These are phyloP conservation scores for Hansenula sp. DNA, from an alignment of 1,139 yeast species.

Conservation along the genomic window DNA sequence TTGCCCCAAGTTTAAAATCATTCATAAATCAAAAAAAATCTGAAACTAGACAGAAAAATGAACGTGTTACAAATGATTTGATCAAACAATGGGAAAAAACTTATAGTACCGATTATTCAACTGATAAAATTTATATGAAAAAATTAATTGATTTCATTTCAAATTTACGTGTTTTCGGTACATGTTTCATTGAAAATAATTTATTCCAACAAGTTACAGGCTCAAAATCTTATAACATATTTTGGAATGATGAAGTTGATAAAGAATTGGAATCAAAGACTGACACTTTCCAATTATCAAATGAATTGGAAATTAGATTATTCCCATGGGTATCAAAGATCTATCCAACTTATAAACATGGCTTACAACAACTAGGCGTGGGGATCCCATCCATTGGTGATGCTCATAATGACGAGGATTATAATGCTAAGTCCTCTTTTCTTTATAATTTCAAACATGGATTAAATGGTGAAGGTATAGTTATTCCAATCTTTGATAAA, in stretches of 20 bases:
- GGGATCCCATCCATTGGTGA: slow-evolving; percentile 9
- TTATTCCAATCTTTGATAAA: slow-evolving; percentile 1
- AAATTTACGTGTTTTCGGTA: slow-evolving; percentile 12
- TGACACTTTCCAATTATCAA: slow-evolving; percentile 7
- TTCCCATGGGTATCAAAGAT: slow-evolving; percentile 15
- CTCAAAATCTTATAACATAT: slow-evolving; percentile 1
- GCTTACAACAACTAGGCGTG: slow-evolving; percentile 2
- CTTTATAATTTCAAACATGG: slow-evolving; percentile 4
- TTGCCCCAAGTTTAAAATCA: slow-evolving; percentile 4
- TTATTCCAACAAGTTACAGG: slow-evolving; percentile 8
- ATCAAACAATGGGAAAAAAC: slow-evolving; percentile 5
- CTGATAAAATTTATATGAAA: slow-evolving; percentile 1
- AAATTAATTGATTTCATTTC: slow-evolving; percentile 10
- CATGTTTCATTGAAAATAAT: slow-evolving; percentile 12
- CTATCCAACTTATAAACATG: slow-evolving; percentile 12
- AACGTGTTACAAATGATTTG: neutral
- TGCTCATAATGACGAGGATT: slow-evolving; percentile 8
- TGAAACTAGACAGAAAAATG: neutral
- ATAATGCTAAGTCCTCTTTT: slow-evolving; percentile 7
- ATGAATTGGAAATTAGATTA: slow-evolving; percentile 10
- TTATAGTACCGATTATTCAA: slow-evolving; percentile 1
- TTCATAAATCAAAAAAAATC: slow-evolving; percentile 4
- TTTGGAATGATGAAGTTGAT: slow-evolving; percentile 10
- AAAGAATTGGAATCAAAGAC: slow-evolving; percentile 1
- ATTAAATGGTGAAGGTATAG: slow-evolving; percentile 5